Evolutionary conservation across 805 yeast species (phyloP).

Genomic region (Wickerhamomyces queroliae): DNA sequence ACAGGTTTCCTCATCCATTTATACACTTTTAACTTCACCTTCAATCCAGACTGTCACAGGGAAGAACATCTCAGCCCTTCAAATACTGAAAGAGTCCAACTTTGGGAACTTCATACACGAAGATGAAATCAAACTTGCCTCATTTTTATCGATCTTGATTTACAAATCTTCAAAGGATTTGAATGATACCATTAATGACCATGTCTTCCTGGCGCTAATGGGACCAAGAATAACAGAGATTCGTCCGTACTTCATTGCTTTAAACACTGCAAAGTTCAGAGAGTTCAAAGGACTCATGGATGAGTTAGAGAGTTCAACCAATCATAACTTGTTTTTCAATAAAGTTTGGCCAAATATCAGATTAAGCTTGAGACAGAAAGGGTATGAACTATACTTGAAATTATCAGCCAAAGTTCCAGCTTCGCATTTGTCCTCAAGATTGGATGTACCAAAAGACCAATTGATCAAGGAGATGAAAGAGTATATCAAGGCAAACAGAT

Average conservation of each 20-base stretch:
- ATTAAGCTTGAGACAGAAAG: constrained; percentile 23
- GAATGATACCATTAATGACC: constrained; percentile 12
- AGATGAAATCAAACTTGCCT: constrained; percentile 16
- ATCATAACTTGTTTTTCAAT: constrained; percentile 12
- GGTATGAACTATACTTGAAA: constrained; percentile 27
- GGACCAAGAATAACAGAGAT: constrained; percentile 17
- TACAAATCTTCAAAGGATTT: constrained; percentile 12
- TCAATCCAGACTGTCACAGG: constrained; percentile 15
- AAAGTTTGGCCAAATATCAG: constrained; percentile 19
- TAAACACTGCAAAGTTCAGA: constrained; percentile 22
- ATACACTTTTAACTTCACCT: constrained; percentile 10
- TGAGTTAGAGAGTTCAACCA: constrained; percentile 6
- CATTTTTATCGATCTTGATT: constrained; percentile 16
- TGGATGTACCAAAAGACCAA: constrained; percentile 9
- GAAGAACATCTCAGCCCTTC: constrained; percentile 10
- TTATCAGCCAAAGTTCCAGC: constrained; percentile 17
- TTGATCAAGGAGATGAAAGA: constrained; percentile 13
- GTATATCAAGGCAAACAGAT: constrained; percentile 8
- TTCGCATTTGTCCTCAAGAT: constrained; percentile 12
- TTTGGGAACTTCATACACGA: constrained; percentile 15
- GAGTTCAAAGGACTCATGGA: constrained; percentile 13
- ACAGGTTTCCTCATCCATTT: constrained; percentile 11
- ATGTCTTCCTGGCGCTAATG: constrained; percentile 11
- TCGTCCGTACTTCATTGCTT: constrained; percentile 18
- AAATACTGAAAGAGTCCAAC: constrained; percentile 12